Evolutionary conservation across 805 yeast genomes (phyloP), one percentile per base, ranked within the genome.

Genomic region (Torulaspora gathmanii): DNA sequence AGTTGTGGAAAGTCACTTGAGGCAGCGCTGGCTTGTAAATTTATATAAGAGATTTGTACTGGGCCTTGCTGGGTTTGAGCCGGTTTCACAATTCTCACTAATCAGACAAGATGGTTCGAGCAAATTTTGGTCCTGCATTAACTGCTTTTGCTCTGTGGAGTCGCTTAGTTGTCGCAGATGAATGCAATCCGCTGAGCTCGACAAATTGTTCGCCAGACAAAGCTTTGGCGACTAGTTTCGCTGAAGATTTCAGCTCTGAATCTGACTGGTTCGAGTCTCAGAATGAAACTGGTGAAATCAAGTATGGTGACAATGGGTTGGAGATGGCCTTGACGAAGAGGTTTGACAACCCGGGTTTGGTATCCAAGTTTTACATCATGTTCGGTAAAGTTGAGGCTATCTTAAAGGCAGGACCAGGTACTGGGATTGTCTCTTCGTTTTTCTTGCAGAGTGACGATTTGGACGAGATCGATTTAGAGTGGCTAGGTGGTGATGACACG

Each of bases 381-480:
- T 90, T 82, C 64, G 97, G 97, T 47, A 80, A 80, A 52, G 78
- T 88, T 25, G 95, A 86, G 63, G 88, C 80, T 5, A 72, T 71
- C 1, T 63, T 85, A 49, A 74, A 82, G 61, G 85, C 90, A 13
- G 90, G 95, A 3, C 69, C 75, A 12, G 96, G 96, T 20, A 66
- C 65, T 15, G 96, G 96, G 50, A 74, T 90, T 33, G 79, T 88
- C 11, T 83, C 96, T 0, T 82, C 93, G 2, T 79, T 89, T 54
- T 86, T 82, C 52, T 72, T 89, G 44, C 95, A 87, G 60, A 71
- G 78, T 56, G 96, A 90, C 63, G 95, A 84, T 57, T 70, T 83
- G 52, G 97, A 90, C 66, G 97, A 90, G 67, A 80, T 90, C 37
- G 97, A 90, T 67, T 60, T 85, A 39, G 96, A 90, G 65, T 84